These are phyloP conservation scores for Apiospora saccharicola DNA, from an alignment of 2,329 filamentous ascomycete genomes.

Conservation along the genomic window DNA sequence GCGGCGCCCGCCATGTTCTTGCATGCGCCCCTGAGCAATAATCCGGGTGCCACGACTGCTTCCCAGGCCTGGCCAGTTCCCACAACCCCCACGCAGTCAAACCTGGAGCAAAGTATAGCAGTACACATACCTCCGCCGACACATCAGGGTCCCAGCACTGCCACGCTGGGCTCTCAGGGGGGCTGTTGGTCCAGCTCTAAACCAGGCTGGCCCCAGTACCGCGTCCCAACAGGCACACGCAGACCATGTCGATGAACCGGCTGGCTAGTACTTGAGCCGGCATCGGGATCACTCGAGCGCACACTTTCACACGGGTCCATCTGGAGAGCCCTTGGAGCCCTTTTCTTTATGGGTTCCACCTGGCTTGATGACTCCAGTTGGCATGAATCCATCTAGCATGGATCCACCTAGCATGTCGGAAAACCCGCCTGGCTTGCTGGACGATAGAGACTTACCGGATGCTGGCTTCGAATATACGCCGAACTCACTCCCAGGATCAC, in stretches of 20 bases:
- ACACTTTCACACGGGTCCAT: not conserved
- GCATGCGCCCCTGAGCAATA: slow-evolving; percentile 10
- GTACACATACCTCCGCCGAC: not conserved
- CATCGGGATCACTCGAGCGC: slow-evolving; percentile 1
- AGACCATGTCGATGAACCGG: slow-evolving; percentile 11
- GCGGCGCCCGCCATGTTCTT: slow-evolving; percentile 21
- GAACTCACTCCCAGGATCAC: not conserved
- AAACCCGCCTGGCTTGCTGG: not conserved
- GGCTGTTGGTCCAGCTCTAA: not conserved
- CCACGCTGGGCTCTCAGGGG: slow-evolving; percentile 16
- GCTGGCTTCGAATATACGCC: not conserved
- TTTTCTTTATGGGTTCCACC: not conserved
- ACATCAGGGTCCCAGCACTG: slow-evolving; percentile 25
- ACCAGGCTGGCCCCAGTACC: slow-evolving; percentile 19
- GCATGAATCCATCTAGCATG: too few relatives aligned
- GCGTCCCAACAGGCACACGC: slow-evolving; percentile 18
- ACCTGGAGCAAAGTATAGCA: slow-evolving; percentile 22
- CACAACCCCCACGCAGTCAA: slow-evolving; percentile 25
- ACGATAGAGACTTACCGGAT: too few relatives aligned
- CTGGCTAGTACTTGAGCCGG: slow-evolving; percentile 20
- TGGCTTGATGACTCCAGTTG: not conserved
- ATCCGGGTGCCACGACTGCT: not conserved
- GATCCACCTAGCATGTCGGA: too few relatives aligned
- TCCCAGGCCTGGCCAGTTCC: slow-evolving; percentile 10
- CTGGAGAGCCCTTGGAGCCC: not conserved